These are phyloP conservation scores for Halophytophthora batemanensis DNA, from an alignment of 352 stramenopile genomes.

Conservation along the genomic window DNA sequence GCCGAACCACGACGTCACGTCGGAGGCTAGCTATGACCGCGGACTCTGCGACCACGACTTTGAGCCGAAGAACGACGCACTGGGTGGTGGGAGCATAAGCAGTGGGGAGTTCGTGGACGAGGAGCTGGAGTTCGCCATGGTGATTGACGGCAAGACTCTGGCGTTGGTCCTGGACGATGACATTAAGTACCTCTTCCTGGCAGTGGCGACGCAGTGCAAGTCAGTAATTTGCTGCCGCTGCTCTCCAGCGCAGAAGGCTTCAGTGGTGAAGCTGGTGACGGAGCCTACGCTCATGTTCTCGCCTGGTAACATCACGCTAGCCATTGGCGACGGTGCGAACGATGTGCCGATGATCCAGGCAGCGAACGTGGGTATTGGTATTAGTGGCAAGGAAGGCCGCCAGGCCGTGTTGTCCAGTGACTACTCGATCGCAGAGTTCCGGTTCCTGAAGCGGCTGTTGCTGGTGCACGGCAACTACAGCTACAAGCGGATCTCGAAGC, in stretches of 20 bases:
- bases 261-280: constrained; percentile 84
- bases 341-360: constrained; percentile 89
- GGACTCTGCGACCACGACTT: constrained; percentile 65
- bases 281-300: constrained; percentile 88
- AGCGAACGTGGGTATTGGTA: constrained; percentile 81
- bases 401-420: constrained; percentile 85
- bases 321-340: constrained; percentile 84
- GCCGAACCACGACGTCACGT: constrained; percentile 42
- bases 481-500: constrained; percentile 89
- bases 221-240: constrained; percentile 88
- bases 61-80: constrained; percentile 53
- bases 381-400: constrained; percentile 83
- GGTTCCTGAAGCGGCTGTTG: constrained; percentile 75
- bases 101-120: constrained; percentile 66
- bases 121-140: constrained; percentile 86
- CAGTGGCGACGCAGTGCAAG: constrained; percentile 86
- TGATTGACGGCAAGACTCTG: constrained; percentile 88
- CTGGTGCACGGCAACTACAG: constrained; percentile 89
- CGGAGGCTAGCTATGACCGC: constrained; percentile 52
- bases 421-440: constrained; percentile 83
- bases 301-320: constrained; percentile 82
- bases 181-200: constrained; percentile 88
- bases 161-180: constrained; percentile 82
- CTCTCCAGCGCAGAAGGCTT: constrained; percentile 81
- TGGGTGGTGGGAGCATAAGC: constrained; percentile 26